A percentile compares a stretch with the other conserved stretches of the same genome.
Conservation (phyloP, 108 stramenopile species). For the Nitzschia putrida region DNA sequence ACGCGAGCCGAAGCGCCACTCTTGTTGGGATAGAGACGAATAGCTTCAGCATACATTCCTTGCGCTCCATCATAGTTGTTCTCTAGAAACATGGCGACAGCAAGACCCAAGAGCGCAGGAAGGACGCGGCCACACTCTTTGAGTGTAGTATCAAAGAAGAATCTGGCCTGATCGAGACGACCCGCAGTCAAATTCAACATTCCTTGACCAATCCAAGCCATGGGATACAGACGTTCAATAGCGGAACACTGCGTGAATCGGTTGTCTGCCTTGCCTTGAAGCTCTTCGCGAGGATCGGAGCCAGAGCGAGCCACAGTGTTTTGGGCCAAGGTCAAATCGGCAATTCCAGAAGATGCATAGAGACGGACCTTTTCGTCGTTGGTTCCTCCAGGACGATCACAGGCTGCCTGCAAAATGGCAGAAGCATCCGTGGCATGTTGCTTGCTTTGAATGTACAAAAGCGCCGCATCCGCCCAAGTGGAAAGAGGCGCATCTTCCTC, state of each 20-base stretch:
- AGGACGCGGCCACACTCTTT: constrained; percentile 72
- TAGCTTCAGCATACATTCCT: constrained; percentile 69
- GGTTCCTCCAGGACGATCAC: constrained; percentile 51
- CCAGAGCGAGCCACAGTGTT: constrained; percentile 24
- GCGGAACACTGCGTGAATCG: constrained; percentile 67
- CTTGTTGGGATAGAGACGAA: constrained; percentile 49
- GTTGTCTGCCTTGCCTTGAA: constrained; percentile 66
- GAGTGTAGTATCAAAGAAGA: constrained; percentile 80
- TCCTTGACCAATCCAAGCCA: constrained; percentile 86
- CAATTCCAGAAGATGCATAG: constrained; percentile 77
- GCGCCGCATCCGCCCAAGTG: constrained; percentile 70
- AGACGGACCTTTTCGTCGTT: constrained; percentile 58
- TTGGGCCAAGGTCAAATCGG: constrained; percentile 59
- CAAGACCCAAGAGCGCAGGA: constrained; percentile 85
- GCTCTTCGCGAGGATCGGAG: constrained; percentile 51
- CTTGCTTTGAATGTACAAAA: constrained; percentile 66
- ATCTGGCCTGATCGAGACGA: constrained; percentile 70
- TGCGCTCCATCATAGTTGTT: constrained; percentile 64
- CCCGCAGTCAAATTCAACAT: constrained; percentile 63
- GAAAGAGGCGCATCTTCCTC: constrained; percentile 64
- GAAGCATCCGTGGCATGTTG: constrained; percentile 49
- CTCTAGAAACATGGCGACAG: constrained; percentile 67
- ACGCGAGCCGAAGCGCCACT: constrained; percentile 63
- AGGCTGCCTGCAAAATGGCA: constrained; percentile 66
- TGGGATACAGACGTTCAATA: constrained; percentile 78